A percentile compares a stretch with the other conserved stretches of the same genome.
Evolutionary conservation across 225 moss, liverwort and hornwort species (phyloP).

Genomic region (Thuidium tamariscinum): DNA sequence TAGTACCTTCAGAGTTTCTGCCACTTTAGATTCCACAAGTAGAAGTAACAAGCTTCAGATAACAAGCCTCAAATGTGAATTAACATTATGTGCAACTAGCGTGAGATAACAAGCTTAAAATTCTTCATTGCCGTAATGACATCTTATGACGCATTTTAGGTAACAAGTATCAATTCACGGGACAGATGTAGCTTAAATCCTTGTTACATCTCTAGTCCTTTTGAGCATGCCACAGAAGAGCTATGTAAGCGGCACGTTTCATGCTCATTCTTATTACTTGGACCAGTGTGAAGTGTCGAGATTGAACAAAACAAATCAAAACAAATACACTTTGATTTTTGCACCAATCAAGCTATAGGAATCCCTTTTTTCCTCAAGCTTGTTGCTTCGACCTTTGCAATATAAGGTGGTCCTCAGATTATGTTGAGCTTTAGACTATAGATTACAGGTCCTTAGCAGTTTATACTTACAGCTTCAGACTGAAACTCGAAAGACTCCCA

Average conservation of each 20-base stretch:
- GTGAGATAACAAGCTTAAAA: not conserved
- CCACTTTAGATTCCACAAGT: not conserved
- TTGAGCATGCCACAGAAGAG: not conserved
- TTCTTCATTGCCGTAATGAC: not conserved
- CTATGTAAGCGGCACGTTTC: not conserved
- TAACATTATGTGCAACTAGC: not conserved
- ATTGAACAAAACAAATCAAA: not conserved
- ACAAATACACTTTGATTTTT: not conserved
- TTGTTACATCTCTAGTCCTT: not conserved
- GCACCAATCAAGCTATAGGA: not conserved
- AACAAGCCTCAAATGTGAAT: not conserved
- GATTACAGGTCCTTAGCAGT: not conserved
- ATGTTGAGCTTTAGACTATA: not conserved
- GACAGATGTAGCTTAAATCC: not conserved
- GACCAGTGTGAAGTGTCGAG: not conserved
- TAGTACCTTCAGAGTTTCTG: not conserved
- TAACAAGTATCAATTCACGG: not conserved
- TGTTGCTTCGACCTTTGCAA: not conserved
- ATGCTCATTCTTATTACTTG: not conserved
- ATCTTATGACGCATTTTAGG: not conserved
- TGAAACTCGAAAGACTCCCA: not conserved
- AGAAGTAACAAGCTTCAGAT: not conserved
- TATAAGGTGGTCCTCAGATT: not conserved
- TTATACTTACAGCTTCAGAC: not conserved
- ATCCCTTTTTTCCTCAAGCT: not conserved